These are phyloP conservation scores for Microcos paniculata DNA, from an alignment of 345 rosid genomes.

Conservation along the genomic window DNA sequence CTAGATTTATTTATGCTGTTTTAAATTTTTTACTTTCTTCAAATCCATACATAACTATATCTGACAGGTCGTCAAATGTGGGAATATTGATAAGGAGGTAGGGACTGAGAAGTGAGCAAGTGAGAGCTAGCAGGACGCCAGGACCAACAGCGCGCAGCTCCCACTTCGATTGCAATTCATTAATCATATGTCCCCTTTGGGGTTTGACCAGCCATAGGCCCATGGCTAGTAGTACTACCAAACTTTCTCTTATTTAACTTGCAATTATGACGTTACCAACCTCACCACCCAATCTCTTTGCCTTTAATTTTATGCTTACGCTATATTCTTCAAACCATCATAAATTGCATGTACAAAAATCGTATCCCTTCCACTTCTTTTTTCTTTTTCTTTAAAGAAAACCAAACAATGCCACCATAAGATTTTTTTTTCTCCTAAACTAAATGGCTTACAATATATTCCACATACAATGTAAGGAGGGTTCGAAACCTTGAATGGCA, in stretches of 20 bases:
- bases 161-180: neutral
- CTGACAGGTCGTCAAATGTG: neutral
- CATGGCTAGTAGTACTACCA: neutral
- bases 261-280: slow-evolving; percentile 38
- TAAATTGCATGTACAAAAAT: neutral
- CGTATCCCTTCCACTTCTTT: neutral
- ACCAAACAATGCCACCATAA: no score
- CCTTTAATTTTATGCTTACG: neutral
- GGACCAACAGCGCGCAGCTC: neutral
- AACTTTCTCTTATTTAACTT: slow-evolving; percentile 5
- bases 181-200: neutral
- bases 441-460: no score
- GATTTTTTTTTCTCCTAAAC: no score
- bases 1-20: no score
- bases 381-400: neutral
- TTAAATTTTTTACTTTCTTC: no score
- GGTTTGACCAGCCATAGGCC: neutral
- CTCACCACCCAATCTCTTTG: slow-evolving; percentile 30
- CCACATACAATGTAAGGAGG: no score
- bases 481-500: no score
- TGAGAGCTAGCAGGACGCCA: no score
- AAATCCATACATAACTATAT: no score
- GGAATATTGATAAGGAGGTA: neutral
- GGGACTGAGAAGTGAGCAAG: neutral
- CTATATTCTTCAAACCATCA: neutral